Evolutionary conservation across 768 basidiomycete species (phyloP).

Genomic region (Naganishia friedmannii): DNA sequence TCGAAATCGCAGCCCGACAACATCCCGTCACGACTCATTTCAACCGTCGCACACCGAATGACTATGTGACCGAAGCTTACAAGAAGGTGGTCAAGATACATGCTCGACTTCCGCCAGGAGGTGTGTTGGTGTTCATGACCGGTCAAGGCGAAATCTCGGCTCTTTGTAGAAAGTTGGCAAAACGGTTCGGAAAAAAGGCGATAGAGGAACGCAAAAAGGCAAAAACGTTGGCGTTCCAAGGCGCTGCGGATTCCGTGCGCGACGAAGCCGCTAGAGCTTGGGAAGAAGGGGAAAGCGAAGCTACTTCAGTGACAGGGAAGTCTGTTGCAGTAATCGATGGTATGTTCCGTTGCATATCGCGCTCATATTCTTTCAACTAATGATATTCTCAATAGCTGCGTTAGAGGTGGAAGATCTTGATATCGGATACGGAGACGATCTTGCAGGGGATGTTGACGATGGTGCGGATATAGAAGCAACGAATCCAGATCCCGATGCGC

Average conservation of each 20-base stretch:
- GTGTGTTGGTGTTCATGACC: slow-evolving; percentile 89
- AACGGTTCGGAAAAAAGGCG: slow-evolving; percentile 68
- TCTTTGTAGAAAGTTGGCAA: slow-evolving; percentile 76
- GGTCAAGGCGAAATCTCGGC: slow-evolving; percentile 92
- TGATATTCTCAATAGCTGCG: slow-evolving; percentile 37
- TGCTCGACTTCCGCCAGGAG: slow-evolving; percentile 82
- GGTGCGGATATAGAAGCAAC: slow-evolving; percentile 57
- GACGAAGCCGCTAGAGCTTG: slow-evolving; percentile 30
- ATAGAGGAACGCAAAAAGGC: slow-evolving; percentile 56
- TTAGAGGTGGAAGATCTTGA: slow-evolving; percentile 54
- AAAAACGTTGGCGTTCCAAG: slow-evolving; percentile 35
- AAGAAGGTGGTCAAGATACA: slow-evolving; percentile 91
- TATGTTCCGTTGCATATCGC: slow-evolving; percentile 1
- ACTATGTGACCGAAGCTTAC: slow-evolving; percentile 86
- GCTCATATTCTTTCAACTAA: too few species aligned
- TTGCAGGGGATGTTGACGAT: slow-evolving; percentile 58
- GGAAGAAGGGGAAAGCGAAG: slow-evolving; percentile 29
- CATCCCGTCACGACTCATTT: slow-evolving; percentile 95
- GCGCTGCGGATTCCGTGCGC: not conserved
- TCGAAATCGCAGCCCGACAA: slow-evolving; percentile 83
- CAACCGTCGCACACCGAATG: slow-evolving; percentile 74
- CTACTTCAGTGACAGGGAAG: not conserved
- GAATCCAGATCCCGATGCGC: slow-evolving; percentile 62
- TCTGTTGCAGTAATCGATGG: slow-evolving; percentile 25
- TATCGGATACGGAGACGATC: slow-evolving; percentile 58